Evolutionary conservation across 768 basidiomycete species (phyloP).

Genomic region (Leucocoprinus leucothites): DNA sequence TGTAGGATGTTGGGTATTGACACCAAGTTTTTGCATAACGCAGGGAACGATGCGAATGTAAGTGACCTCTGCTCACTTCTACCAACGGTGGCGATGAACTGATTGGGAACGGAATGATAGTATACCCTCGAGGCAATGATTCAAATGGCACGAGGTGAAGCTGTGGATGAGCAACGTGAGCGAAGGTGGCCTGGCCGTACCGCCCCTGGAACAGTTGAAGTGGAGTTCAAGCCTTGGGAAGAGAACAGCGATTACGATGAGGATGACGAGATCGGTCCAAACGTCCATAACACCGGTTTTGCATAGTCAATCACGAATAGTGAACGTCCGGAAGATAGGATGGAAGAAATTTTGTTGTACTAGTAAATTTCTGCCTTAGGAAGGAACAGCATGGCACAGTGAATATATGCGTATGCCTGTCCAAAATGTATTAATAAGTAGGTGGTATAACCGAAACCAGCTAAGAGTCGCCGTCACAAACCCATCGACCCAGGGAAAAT

Average conservation of each 20-base stretch:
- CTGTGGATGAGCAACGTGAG: constrained; percentile 73
- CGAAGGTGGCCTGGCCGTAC: constrained; percentile 74
- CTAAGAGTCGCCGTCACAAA: too few relatives aligned
- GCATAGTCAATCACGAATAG: constrained; percentile 2
- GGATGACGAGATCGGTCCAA: constrained; percentile 36
- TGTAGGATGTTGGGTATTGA: constrained; percentile 61
- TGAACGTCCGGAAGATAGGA: background rate
- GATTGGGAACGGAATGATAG: constrained; percentile 30
- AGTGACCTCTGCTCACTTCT: constrained; percentile 20
- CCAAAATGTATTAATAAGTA: too few relatives aligned
- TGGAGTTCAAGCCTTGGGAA: constrained; percentile 57
- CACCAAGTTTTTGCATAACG: constrained; percentile 68
- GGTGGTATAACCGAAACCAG: too few relatives aligned
- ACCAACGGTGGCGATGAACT: background rate
- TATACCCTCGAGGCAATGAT: constrained; percentile 66
- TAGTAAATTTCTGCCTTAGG: background rate
- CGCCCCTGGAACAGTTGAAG: constrained; percentile 38
- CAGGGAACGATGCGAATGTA: constrained; percentile 84
- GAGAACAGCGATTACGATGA: constrained; percentile 53
- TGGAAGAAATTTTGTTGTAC: background rate
- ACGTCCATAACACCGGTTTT: constrained; percentile 13
- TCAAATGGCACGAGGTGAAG: constrained; percentile 71
- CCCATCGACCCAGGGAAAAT: too few relatives aligned
- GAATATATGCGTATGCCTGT: background rate
- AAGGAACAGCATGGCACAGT: too few relatives aligned